A percentile compares a stretch with the other conserved stretches of the same genome.
Evolutionary conservation across 495 filamentous ascomycete species (phyloP).

Genomic region (Aspergillus panamensis): DNA sequence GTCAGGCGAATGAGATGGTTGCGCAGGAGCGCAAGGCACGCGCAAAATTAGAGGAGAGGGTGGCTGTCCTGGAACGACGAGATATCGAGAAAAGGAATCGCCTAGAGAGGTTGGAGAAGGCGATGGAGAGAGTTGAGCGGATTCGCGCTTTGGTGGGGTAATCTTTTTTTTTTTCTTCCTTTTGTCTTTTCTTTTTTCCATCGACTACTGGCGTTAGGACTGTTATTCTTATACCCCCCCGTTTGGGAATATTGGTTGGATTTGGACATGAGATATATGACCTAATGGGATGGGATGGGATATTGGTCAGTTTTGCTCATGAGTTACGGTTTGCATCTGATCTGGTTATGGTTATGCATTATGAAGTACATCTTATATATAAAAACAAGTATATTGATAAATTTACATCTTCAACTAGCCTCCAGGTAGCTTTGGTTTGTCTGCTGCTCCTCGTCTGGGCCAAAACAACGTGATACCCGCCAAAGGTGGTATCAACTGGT

Average conservation of each 20-base stretch:
- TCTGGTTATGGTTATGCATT: constrained; percentile 6
- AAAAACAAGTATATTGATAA: not conserved
- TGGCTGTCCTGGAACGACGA: constrained; percentile 63
- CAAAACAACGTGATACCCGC: no score
- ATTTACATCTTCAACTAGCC: no score
- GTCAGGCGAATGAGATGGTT: constrained; percentile 97
- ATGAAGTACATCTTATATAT: not conserved
- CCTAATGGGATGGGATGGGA: not conserved
- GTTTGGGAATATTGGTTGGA: not conserved
- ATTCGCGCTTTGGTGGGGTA: constrained; percentile 67
- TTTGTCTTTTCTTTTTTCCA: constrained; percentile 9
- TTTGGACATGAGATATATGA: not conserved
- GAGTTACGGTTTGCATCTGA: not conserved
- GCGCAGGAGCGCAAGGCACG: constrained; percentile 78
- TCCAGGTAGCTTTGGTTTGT: no score
- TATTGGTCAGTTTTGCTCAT: not conserved
- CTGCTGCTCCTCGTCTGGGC: no score
- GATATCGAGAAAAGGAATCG: constrained; percentile 68
- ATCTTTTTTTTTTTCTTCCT: not conserved
- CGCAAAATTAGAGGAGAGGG: constrained; percentile 72
- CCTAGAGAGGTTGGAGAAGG: constrained; percentile 71
- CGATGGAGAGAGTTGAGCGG: constrained; percentile 71
- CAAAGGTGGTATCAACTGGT: no score
- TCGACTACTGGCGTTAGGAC: not conserved
- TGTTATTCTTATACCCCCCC: constrained; percentile 1